A percentile compares a stretch with the other conserved stretches of the same genome.
Evolutionary conservation across 352 stramenopile species (phyloP).

Genomic region (Pythium insidiosum): DNA sequence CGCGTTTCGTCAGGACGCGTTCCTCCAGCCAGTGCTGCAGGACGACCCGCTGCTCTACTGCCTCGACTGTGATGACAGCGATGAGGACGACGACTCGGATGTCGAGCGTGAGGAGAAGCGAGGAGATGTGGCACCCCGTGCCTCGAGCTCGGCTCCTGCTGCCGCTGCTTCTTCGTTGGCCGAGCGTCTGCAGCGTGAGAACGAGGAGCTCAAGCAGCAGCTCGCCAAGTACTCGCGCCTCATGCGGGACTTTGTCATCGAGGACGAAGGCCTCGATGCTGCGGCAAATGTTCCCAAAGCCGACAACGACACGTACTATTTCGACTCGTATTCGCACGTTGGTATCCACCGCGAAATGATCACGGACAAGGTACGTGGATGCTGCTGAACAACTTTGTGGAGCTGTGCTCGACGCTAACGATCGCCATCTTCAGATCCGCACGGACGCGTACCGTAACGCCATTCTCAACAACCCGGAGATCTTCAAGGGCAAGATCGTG

Average conservation of each 20-base stretch:
- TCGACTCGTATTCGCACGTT: constrained; percentile 98
- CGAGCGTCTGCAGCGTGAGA: constrained; percentile 43
- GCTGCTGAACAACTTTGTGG: no score
- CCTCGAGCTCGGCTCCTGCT: constrained; percentile 5
- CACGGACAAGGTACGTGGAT: constrained; percentile 86
- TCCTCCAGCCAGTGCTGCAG: constrained; percentile 63
- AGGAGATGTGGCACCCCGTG: constrained; percentile 9
- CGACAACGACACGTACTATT: constrained; percentile 94
- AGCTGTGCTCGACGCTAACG: no score
- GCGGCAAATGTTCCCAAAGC: constrained; percentile 19
- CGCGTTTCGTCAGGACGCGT: constrained; percentile 58
- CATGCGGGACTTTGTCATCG: constrained; percentile 57
- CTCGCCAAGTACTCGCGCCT: constrained; percentile 68
- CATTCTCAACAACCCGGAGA: constrained; percentile 95
- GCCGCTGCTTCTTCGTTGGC: constrained; percentile 20
- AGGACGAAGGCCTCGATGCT: constrained; percentile 29
- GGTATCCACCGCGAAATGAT: constrained; percentile 97
- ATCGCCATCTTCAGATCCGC: no score
- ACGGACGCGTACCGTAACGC: constrained; percentile 97
- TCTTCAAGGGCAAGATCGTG: constrained; percentile 97
- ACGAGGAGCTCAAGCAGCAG: constrained; percentile 66
- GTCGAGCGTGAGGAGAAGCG: constrained; percentile 28
- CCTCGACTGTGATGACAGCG: constrained; percentile 55
- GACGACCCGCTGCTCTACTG: constrained; percentile 82
- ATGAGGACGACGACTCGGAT: constrained; percentile 37